These are phyloP conservation scores for Dioszegia crocea DNA, from an alignment of 768 basidiomycete species.

Conservation along the genomic window DNA sequence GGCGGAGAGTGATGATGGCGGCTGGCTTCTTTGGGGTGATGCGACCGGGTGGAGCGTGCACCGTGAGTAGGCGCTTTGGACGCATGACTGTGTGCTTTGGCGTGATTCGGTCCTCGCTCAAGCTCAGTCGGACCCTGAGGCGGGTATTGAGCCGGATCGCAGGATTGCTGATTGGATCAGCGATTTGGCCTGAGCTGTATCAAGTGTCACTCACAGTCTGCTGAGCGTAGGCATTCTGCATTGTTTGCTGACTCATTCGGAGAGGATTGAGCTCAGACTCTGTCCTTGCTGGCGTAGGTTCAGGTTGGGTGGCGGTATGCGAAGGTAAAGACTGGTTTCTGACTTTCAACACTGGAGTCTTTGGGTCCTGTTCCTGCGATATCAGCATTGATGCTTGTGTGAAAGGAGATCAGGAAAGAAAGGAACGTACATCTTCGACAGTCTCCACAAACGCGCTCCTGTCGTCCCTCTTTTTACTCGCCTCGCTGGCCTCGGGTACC, in stretches of 20 bases:
- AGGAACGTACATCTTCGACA: slow-evolving; percentile 43
- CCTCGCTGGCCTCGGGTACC: slow-evolving; percentile 19
- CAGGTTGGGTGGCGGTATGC: not conserved
- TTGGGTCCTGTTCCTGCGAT: slow-evolving; percentile 15
- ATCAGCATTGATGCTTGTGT: not conserved
- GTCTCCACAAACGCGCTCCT: slow-evolving; percentile 48
- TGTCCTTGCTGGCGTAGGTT: slow-evolving; percentile 7
- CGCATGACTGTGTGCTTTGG: not conserved
- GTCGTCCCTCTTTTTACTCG: slow-evolving; percentile 15
- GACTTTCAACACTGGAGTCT: not conserved
- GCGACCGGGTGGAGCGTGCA: not conserved
- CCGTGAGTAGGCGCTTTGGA: not conserved
- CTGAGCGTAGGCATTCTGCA: not conserved
- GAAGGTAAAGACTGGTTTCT: not conserved
- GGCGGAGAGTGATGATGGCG: not conserved
- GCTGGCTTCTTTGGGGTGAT: not conserved
- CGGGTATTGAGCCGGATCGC: slow-evolving; percentile 1
- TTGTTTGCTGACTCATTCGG: slow-evolving; percentile 11
- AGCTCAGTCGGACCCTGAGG: not conserved
- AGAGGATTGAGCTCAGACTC: slow-evolving; percentile 13
- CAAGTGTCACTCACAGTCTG: not conserved
- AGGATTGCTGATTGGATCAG: not conserved
- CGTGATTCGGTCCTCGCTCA: not conserved
- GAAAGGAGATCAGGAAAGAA: not conserved
- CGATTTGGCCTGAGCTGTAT: not conserved